Evolutionary conservation across 2,329 filamentous ascomycete genomes (phyloP), one percentile per base, ranked within the genome.

Genomic region (Blastomyces silverae): DNA sequence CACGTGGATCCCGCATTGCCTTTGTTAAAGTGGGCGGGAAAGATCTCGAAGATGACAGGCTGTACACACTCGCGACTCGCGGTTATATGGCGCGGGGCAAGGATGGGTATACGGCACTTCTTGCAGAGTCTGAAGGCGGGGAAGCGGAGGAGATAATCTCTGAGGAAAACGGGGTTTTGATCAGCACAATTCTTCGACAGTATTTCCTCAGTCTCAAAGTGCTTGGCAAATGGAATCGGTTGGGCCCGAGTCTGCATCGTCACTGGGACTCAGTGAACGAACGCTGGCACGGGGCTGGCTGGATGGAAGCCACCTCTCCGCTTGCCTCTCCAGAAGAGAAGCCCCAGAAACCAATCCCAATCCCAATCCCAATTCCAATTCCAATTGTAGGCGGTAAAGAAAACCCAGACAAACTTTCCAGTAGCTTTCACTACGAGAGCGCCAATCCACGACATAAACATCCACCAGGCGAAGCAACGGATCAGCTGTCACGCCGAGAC

Each of bases 61-160:
- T 85, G 48, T 96, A 96, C 72, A 82, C 83, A 0, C 80, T 96
- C 2, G 89, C 88, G 10, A 97, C 92, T 0, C 81, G 92, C 64
- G 91, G 90, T 0, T 97, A 96, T 73, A 96, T 96, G 91, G 88
- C 84, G 3, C 85, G 90, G 46, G 92, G 92, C 25, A 94, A 93
- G 75, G 92, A 96, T 69, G 92, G 92, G 1, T 96, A 89, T 76
- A 84, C 83, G 1, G 87, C 87, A 58, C 82, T 96, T 0, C 83
- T 93, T n/a, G 85, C 91, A 42, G 78, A 89, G 69, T 85, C 87
- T 2, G 88, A 91, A 74, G 92, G 92, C 34, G 91, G 91, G 20
- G 78, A 83, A 3, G 89, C 88, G 1, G 87, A 91, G 69, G 90
- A 92, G 73, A 79, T 96, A 20, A 87, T 96, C 5, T 87, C 86